phyloP scores from a whole-genome alignment of 2,329 filamentous ascomycete genomes.

The Calycina herbarum region DNA sequence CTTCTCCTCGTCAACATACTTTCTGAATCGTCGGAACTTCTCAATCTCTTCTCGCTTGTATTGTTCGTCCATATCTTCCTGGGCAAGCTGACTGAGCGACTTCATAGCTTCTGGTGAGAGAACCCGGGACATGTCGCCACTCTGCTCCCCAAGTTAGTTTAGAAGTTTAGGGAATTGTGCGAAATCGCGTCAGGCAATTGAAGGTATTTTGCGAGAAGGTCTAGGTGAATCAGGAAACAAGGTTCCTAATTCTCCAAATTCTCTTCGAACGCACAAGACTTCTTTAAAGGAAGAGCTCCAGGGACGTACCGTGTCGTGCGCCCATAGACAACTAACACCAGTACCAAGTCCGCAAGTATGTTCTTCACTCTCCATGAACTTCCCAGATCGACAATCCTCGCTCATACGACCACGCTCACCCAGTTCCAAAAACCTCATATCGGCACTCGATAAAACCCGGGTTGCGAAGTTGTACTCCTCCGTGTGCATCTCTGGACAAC shows the following conservation, averaged over 20 bases:
- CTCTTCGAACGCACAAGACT: no score
- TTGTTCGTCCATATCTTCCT: not conserved
- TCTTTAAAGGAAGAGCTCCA: no score
- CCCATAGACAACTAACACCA: not conserved
- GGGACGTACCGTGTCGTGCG: not conserved
- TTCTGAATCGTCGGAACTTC: not conserved
- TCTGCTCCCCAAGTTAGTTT: no score
- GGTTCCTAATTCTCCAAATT: no score
- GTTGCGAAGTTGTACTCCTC: not conserved
- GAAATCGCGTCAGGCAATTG: no score
- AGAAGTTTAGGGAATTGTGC: no score
- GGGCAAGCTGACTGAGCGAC: not conserved
- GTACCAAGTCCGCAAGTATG: not conserved
- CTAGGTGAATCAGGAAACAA: no score
- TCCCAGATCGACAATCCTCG: not conserved
- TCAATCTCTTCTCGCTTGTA: not conserved
- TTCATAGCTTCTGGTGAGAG: not conserved
- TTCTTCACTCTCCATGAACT: not conserved
- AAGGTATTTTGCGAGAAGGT: no score
- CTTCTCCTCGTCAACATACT: not conserved
- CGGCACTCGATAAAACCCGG: not conserved
- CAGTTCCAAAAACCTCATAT: conserved; percentile 1
- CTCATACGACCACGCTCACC: conserved; percentile 1
- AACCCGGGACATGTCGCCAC: not conserved
- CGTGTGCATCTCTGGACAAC: not conserved